phyloP scores from a whole-genome alignment of 306 rosid genomes.

The Quercus dentata region DNA sequence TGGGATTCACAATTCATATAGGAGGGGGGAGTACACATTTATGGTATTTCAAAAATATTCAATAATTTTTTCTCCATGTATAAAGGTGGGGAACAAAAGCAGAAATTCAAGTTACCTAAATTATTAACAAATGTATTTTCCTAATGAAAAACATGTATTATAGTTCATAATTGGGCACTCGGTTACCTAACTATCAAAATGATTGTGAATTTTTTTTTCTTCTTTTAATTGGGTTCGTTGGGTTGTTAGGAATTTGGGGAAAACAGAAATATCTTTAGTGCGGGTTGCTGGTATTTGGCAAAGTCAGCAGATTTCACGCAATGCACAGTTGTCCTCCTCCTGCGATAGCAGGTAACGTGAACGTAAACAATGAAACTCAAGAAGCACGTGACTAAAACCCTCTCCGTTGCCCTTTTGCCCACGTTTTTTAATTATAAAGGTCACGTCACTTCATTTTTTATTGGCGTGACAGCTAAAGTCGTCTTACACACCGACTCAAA shows the following conservation, averaged over 20 bases:
- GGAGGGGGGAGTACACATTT: accelerated
- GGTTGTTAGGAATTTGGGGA: no score
- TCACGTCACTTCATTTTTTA: not conserved
- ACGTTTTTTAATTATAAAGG: not conserved
- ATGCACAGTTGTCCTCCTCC: not conserved
- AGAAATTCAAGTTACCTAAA: no score
- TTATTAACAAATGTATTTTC: no score
- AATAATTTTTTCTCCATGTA: no score
- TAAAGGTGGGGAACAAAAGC: accelerated
- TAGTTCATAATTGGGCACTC: no score
- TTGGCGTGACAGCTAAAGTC: not conserved
- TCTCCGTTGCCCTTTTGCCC: not conserved
- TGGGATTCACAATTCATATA: no score
- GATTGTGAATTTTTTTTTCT: no score
- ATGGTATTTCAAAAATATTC: accelerated
- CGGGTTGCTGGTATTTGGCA: not conserved
- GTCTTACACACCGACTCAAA: not conserved
- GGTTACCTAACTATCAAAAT: no score
- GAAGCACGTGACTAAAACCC: slow-evolving; percentile 1
- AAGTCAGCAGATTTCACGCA: not conserved
- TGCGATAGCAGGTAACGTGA: not conserved
- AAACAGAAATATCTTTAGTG: not conserved
- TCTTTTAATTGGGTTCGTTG: no score
- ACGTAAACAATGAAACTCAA: not conserved
- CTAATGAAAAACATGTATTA: no score